phyloP scores from a whole-genome alignment of 345 rosid genomes.

The Ceriops zippeliana region DNA sequence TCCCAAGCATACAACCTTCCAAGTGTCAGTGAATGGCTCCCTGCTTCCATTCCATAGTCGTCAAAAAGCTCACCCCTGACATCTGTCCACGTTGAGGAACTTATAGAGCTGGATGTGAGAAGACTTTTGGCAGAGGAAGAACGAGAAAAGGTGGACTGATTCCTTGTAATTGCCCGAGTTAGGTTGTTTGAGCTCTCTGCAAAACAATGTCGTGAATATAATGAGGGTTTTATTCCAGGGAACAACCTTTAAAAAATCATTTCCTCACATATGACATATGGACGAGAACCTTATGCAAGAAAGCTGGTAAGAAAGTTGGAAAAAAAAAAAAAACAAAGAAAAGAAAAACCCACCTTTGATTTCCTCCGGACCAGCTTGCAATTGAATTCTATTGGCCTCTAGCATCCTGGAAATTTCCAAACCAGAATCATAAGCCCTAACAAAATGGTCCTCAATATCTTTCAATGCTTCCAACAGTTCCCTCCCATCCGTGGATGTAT shows the following conservation, averaged over 20 bases:
- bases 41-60: slow-evolving; percentile 34
- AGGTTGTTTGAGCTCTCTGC: slow-evolving; percentile 42
- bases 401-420: slow-evolving; percentile 43
- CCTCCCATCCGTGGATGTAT: slow-evolving; percentile 26
- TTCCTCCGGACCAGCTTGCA: slow-evolving; percentile 37
- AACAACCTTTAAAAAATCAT: background rate
- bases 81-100: slow-evolving; percentile 32
- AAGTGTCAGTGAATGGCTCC: slow-evolving; percentile 38
- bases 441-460: slow-evolving; percentile 39
- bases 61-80: slow-evolving; percentile 26
- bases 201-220: background rate
- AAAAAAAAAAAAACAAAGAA: background rate
- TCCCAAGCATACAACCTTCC: slow-evolving; percentile 47
- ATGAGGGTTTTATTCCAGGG: background rate
- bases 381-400: slow-evolving; percentile 35
- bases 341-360: slow-evolving; percentile 28
- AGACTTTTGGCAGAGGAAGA: slow-evolving; percentile 35
- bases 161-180: slow-evolving; percentile 28
- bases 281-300: background rate
- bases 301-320: background rate
- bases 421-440: slow-evolving; percentile 42
- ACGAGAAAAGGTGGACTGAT: slow-evolving; percentile 26
- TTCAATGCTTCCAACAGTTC: slow-evolving; percentile 41
- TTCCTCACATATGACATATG: background rate
- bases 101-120: slow-evolving; percentile 27